Evolutionary conservation across 202 grass and related monocot species (phyloP).

Genomic region (Thinopyrum obtusiflorum): DNA sequence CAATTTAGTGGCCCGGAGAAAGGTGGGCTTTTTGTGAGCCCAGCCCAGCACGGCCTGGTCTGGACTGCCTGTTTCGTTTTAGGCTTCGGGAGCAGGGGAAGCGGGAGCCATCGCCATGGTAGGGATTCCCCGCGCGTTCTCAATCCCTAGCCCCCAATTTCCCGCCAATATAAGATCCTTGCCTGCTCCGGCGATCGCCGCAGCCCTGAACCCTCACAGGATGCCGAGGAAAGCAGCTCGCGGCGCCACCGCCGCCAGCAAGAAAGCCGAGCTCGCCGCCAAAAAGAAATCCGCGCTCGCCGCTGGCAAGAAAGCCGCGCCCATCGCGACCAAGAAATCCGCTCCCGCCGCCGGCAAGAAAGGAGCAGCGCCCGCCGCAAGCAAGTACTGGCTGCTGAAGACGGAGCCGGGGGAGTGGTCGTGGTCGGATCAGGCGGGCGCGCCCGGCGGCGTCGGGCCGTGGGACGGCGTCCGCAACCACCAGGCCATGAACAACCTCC

Average conservation of each 20-base stretch:
- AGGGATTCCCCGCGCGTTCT: constrained; percentile 4
- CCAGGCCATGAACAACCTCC: constrained; percentile 71
- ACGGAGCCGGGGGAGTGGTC: constrained; percentile 89
- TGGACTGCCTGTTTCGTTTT: neutral
- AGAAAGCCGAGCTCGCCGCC: neutral
- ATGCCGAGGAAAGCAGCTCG: constrained; percentile 40
- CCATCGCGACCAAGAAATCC: no score
- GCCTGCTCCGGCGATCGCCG: constrained; percentile 7
- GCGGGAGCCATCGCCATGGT: neutral
- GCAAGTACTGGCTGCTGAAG: constrained; percentile 78
- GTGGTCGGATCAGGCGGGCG: constrained; percentile 69
- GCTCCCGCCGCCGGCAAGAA: no score
- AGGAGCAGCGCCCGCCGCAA: neutral
- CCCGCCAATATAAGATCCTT: constrained; percentile 30
- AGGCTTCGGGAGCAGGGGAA: neutral
- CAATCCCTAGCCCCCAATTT: constrained; percentile 15
- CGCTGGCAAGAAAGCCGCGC: neutral
- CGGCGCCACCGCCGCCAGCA: neutral
- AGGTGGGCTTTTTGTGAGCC: neutral
- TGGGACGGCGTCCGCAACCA: constrained; percentile 89
- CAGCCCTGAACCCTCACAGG: neutral
- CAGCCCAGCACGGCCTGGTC: no score
- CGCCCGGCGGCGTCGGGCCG: constrained; percentile 57
- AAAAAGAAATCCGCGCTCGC: neutral
- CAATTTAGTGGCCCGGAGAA: neutral